These are phyloP conservation scores for Cyclotella distinguenda DNA, from an alignment of 108 stramenopile genomes.

Conservation along the genomic window DNA sequence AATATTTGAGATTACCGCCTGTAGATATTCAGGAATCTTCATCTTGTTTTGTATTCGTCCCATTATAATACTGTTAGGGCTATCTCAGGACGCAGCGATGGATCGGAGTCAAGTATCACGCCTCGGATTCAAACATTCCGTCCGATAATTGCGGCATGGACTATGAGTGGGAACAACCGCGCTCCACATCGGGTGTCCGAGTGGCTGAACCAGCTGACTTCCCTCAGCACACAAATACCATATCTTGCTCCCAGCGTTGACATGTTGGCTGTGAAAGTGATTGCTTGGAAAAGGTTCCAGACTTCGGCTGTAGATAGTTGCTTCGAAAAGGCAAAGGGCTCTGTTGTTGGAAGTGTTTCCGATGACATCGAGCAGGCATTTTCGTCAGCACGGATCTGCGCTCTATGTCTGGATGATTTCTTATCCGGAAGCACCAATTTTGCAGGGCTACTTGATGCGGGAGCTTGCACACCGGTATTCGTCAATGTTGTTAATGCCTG, in stretches of 20 bases:
- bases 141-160: slow-evolving; percentile 73
- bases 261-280: slow-evolving; percentile 26
- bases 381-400: slow-evolving; percentile 29
- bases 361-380: slow-evolving; percentile 12
- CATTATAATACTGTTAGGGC: too few species aligned
- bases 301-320: neutral
- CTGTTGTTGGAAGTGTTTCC: neutral
- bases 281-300: slow-evolving; percentile 31
- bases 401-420: slow-evolving; percentile 14
- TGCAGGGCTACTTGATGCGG: slow-evolving; percentile 9
- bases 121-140: slow-evolving; percentile 58
- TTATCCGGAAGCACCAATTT: slow-evolving; percentile 7
- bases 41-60: too few species aligned
- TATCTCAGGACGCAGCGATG: too few species aligned
- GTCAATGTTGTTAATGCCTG: slow-evolving; percentile 18
- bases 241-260: slow-evolving; percentile 27
- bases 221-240: slow-evolving; percentile 20
- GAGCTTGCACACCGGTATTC: slow-evolving; percentile 25
- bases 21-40: neutral
- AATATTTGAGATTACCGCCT: neutral
- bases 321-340: neutral
- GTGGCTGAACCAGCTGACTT: slow-evolving; percentile 44
- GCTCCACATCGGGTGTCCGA: slow-evolving; percentile 54
- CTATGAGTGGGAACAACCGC: slow-evolving; percentile 46
- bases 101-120: slow-evolving; percentile 7